Conservation (phyloP, 2,329 filamentous ascomycete species). For the Cercospora nicotianae region DNA sequence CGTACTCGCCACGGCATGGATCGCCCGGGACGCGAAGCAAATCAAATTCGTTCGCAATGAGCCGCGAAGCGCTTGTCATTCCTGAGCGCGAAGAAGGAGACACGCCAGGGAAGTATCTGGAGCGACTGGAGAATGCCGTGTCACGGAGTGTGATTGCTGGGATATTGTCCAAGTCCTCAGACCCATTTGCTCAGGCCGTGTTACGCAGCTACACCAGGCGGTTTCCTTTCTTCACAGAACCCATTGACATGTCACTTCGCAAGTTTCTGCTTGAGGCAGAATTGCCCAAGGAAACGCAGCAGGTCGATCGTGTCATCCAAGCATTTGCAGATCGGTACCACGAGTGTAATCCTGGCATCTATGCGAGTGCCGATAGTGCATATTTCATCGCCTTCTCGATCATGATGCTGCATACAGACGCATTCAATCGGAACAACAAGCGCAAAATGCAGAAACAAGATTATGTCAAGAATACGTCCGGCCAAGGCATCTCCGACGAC, state of each 20-base stretch:
- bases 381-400: slow-evolving; percentile 98
- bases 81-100: slow-evolving; percentile 84
- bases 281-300: slow-evolving; percentile 93
- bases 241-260: slow-evolving; percentile 95
- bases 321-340: slow-evolving; percentile 96
- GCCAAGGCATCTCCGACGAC: slow-evolving; percentile 89
- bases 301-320: slow-evolving; percentile 92
- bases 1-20: slow-evolving; percentile 63
- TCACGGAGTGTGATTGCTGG: slow-evolving; percentile 81
- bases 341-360: slow-evolving; percentile 97
- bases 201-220: slow-evolving; percentile 92
- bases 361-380: slow-evolving; percentile 85
- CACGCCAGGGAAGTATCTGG: slow-evolving; percentile 84
- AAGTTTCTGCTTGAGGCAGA: slow-evolving; percentile 97
- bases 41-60: slow-evolving; percentile 77
- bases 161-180: slow-evolving; percentile 79
- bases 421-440: slow-evolving; percentile 99
- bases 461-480: slow-evolving; percentile 91
- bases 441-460: slow-evolving; percentile 96
- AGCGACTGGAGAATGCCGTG: slow-evolving; percentile 76
- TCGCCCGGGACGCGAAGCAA: slow-evolving; percentile 76
- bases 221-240: slow-evolving; percentile 93
- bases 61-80: slow-evolving; percentile 66
- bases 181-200: slow-evolving; percentile 79
- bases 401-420: slow-evolving; percentile 92